Evolutionary conservation across 2,329 filamentous ascomycete genomes (phyloP).

Genomic region (Daldinia sp.): DNA sequence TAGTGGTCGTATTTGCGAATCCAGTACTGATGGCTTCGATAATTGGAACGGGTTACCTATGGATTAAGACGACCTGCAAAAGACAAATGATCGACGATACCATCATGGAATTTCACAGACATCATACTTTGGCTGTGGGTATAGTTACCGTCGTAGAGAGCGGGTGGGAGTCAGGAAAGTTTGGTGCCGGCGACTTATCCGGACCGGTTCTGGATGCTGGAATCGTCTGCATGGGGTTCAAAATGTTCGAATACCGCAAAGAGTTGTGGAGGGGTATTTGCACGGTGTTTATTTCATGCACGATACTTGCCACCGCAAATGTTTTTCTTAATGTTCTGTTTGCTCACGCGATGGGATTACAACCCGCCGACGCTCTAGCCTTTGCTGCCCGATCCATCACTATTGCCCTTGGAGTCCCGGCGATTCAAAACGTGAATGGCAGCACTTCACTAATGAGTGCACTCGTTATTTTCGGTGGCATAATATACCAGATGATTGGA

Average conservation of each 20-base stretch:
- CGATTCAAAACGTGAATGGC: constrained; percentile 42
- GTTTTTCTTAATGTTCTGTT: constrained; percentile 45
- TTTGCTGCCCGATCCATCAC: constrained; percentile 47
- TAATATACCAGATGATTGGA: constrained; percentile 46
- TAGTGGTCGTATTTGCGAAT: constrained; percentile 42
- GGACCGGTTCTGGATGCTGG: constrained; percentile 45
- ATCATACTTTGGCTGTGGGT: constrained; percentile 40
- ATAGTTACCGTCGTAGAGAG: constrained; percentile 32
- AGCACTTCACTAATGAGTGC: constrained; percentile 45
- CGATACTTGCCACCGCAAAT: constrained; percentile 37
- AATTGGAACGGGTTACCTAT: constrained; percentile 44
- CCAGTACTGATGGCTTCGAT: constrained; percentile 43
- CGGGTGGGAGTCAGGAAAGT: constrained; percentile 24
- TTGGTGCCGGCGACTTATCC: constrained; percentile 46
- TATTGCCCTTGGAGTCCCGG: constrained; percentile 45
- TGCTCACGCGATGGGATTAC: constrained; percentile 40
- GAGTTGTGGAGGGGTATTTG: constrained; percentile 42
- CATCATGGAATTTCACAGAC: constrained; percentile 39
- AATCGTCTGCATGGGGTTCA: constrained; percentile 46
- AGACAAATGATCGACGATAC: constrained; percentile 32
- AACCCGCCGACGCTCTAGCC: constrained; percentile 41
- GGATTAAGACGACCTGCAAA: constrained; percentile 41
- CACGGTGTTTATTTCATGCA: constrained; percentile 43
- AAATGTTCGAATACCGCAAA: constrained; percentile 48
- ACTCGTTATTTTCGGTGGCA: constrained; percentile 45